Conservation (phyloP, 306 rosid genomes). For the Arachis stenosperma region DNA sequence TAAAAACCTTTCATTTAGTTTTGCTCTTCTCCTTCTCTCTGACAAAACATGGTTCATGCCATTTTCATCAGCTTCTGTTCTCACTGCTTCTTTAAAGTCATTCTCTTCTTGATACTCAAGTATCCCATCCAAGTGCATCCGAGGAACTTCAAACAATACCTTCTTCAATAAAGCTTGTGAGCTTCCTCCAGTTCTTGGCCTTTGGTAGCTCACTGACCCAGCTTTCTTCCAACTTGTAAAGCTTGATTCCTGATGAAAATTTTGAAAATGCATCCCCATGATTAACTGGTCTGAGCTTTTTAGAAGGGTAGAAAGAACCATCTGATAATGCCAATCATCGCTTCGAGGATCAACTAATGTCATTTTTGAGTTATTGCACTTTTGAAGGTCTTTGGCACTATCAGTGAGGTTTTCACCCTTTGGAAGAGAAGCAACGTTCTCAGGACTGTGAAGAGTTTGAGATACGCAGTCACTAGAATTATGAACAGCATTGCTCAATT, state of each 20-base stretch:
- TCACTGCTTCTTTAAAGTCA: constrained; percentile 56
- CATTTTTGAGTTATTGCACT: constrained; percentile 53
- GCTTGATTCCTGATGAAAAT: constrained; percentile 54
- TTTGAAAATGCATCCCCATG: constrained; percentile 50
- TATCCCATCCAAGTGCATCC: constrained; percentile 57
- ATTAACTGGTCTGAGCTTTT: constrained; percentile 59
- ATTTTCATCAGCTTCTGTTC: constrained; percentile 67
- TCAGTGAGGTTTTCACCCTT: constrained; percentile 40
- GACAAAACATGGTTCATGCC: constrained; percentile 67
- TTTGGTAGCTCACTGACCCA: constrained; percentile 44
- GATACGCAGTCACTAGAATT: constrained; percentile 84
- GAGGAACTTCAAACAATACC: constrained; percentile 76
- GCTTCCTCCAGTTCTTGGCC: constrained; percentile 50
- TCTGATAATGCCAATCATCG: constrained; percentile 64
- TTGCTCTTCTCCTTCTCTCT: constrained; percentile 75
- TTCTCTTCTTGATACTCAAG: constrained; percentile 62
- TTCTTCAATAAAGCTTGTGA: constrained; percentile 68
- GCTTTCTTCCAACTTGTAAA: constrained; percentile 61
- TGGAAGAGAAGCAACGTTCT: constrained; percentile 45
- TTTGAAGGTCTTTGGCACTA: constrained; percentile 41
- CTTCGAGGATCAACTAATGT: constrained; percentile 45
- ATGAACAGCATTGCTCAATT: constrained; percentile 60
- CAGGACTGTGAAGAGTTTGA: constrained; percentile 63
- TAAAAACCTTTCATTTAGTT: constrained; percentile 71
- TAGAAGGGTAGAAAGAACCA: constrained; percentile 58